phyloP scores from a whole-genome alignment of 257 asterid species.

The Fraxinus quadrangulata region DNA sequence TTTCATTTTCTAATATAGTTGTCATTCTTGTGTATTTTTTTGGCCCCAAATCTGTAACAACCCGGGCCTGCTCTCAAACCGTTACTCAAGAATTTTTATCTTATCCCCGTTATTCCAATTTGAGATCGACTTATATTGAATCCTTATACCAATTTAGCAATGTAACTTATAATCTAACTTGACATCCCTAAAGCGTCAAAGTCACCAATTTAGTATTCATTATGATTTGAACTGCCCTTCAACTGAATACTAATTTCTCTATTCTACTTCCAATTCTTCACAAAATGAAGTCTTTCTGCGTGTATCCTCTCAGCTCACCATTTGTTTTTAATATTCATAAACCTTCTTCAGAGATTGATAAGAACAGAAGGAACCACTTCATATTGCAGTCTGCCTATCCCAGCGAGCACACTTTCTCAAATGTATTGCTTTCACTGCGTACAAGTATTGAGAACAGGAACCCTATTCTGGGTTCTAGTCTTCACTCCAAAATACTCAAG shows the following conservation, averaged over 20 bases:
- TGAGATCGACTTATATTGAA: too few species aligned
- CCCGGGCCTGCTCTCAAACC: too few species aligned
- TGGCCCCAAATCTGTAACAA: too few species aligned
- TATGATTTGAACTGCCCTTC: too few species aligned
- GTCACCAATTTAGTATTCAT: too few species aligned
- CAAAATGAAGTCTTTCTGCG: slow-evolving; percentile 23
- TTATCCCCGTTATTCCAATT: too few species aligned
- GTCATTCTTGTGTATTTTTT: too few species aligned
- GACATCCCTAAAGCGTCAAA: too few species aligned
- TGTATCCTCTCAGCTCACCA: slow-evolving; percentile 12
- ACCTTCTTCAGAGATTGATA: slow-evolving; percentile 1
- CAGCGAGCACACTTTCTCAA: slow-evolving; percentile 32
- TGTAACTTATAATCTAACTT: too few species aligned
- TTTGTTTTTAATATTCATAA: background rate
- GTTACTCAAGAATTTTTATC: too few species aligned
- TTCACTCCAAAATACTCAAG: slow-evolving; percentile 39
- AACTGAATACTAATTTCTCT: background rate
- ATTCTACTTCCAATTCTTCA: background rate
- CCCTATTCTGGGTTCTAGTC: slow-evolving; percentile 38
- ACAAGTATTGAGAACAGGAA: slow-evolving; percentile 30
- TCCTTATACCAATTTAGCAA: too few species aligned
- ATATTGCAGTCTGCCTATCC: slow-evolving; percentile 6
- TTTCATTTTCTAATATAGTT: too few species aligned
- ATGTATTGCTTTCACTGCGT: slow-evolving; percentile 39
- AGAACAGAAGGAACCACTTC: slow-evolving; percentile 17